Conservation (phyloP, 768 basidiomycete genomes). For the Boletus rufocinnamomeus region DNA sequence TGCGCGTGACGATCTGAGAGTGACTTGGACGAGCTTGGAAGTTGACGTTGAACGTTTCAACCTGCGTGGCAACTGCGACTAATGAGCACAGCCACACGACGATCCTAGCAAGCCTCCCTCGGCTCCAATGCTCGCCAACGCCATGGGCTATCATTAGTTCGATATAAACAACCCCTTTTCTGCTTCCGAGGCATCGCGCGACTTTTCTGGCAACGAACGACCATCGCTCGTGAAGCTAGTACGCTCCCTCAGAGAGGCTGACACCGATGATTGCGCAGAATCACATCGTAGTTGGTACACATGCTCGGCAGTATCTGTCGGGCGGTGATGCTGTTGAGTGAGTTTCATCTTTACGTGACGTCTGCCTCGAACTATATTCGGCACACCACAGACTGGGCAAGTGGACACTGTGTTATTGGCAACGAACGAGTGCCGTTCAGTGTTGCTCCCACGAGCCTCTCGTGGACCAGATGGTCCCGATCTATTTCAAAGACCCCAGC, state of each 20-base stretch:
- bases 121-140: too few relatives aligned
- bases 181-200: too few relatives aligned
- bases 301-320: background rate
- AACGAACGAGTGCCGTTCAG: background rate
- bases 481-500: slow-evolving; percentile 6
- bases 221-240: too few relatives aligned
- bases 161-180: too few relatives aligned
- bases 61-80: background rate
- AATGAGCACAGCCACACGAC: slow-evolving; percentile 13
- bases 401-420: too few relatives aligned
- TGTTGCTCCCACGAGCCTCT: background rate
- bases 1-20: background rate
- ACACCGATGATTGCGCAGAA: background rate
- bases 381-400: background rate
- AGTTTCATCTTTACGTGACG: background rate
- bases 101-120: too few relatives aligned
- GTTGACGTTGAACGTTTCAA: background rate
- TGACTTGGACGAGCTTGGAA: background rate
- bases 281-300: background rate
- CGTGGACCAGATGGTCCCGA: slow-evolving; percentile 11
- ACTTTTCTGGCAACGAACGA: too few relatives aligned
- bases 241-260: background rate
- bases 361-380: background rate
- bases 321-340: background rate
- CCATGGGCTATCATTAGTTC: too few relatives aligned